Evolutionary conservation across 2,329 filamentous ascomycete species (phyloP).

Genomic region (Allantophomopsis lycopodina): DNA sequence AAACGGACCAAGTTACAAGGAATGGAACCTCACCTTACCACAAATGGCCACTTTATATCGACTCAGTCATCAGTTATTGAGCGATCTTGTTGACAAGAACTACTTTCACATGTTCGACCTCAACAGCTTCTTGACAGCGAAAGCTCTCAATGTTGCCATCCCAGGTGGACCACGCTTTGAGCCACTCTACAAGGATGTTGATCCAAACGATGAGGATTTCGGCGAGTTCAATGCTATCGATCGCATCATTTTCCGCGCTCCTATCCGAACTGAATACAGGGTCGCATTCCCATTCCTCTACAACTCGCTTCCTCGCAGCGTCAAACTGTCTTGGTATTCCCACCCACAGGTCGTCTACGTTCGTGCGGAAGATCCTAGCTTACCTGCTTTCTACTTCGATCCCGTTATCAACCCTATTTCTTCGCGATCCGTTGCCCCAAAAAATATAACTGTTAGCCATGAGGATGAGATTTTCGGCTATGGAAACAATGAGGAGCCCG

Average conservation of each 20-base stretch:
- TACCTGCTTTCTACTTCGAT: constrained; percentile 96
- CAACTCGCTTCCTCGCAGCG: constrained; percentile 89
- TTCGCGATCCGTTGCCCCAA: constrained; percentile 82
- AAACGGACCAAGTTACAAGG: constrained; percentile 92
- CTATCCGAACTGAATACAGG: constrained; percentile 88
- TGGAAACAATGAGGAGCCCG: constrained; percentile 57
- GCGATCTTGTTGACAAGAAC: constrained; percentile 88
- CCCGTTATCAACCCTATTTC: constrained; percentile 97
- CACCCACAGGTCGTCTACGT: constrained; percentile 88
- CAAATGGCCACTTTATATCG: constrained; percentile 96
- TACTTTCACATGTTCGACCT: constrained; percentile 97
- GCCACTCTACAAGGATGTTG: constrained; percentile 94
- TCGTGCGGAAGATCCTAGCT: constrained; percentile 70
- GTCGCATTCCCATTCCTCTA: constrained; percentile 93
- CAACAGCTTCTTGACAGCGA: constrained; percentile 89
- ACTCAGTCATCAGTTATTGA: constrained; percentile 78
- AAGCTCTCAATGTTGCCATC: constrained; percentile 91
- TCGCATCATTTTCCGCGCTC: constrained; percentile 93
- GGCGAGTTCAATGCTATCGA: constrained; percentile 99
- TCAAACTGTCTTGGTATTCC: constrained; percentile 87
- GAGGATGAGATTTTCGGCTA: constrained; percentile 87
- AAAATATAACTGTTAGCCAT: constrained; percentile 82
- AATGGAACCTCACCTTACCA: constrained; percentile 81
- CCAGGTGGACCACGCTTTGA: constrained; percentile 97
- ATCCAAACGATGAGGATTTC: constrained; percentile 98